Conservation (phyloP, 1,284 basidiomycete genomes). For the Waitea zeae region DNA sequence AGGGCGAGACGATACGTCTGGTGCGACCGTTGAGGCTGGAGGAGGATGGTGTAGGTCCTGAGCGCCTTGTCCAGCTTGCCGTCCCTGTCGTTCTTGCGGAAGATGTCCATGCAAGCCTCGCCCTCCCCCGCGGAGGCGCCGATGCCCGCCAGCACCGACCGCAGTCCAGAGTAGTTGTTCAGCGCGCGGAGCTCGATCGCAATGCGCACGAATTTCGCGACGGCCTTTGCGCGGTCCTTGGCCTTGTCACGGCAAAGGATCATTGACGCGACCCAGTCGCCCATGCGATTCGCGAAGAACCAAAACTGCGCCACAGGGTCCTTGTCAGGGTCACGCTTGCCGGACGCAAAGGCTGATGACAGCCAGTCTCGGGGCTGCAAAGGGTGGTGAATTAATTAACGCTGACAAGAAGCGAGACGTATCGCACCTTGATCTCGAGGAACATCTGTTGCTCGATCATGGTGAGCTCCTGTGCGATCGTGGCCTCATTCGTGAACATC, state of each 20-base stretch:
- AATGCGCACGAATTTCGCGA: slow-evolving; percentile 64
- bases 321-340: slow-evolving; percentile 39
- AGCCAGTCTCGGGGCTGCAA: slow-evolving; percentile 66
- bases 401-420: not conserved
- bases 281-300: slow-evolving; percentile 55
- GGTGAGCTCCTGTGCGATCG: slow-evolving; percentile 52
- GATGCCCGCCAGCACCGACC: slow-evolving; percentile 72
- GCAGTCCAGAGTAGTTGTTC: slow-evolving; percentile 69
- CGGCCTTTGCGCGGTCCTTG: slow-evolving; percentile 44
- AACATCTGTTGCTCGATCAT: slow-evolving; percentile 23
- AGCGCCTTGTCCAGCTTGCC: slow-evolving; percentile 15
- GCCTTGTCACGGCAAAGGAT: slow-evolving; percentile 65
- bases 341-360: slow-evolving; percentile 48
- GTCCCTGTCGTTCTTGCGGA: slow-evolving; percentile 32
- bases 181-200: slow-evolving; percentile 46
- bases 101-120: slow-evolving; percentile 52
- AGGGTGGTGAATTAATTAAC: not conserved
- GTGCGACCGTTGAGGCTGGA: slow-evolving; percentile 16
- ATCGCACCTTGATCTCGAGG: slow-evolving; percentile 1
- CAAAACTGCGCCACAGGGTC: slow-evolving; percentile 57
- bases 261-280: slow-evolving; percentile 64
- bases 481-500: too few species aligned
- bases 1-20: slow-evolving; percentile 66
- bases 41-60: slow-evolving; percentile 9
- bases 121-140: slow-evolving; percentile 54